Percentiles rank a stretch among this genome's conserved stretches.
Conservation (phyloP, 768 basidiomycete species). For the Suillus tomentosus region DNA sequence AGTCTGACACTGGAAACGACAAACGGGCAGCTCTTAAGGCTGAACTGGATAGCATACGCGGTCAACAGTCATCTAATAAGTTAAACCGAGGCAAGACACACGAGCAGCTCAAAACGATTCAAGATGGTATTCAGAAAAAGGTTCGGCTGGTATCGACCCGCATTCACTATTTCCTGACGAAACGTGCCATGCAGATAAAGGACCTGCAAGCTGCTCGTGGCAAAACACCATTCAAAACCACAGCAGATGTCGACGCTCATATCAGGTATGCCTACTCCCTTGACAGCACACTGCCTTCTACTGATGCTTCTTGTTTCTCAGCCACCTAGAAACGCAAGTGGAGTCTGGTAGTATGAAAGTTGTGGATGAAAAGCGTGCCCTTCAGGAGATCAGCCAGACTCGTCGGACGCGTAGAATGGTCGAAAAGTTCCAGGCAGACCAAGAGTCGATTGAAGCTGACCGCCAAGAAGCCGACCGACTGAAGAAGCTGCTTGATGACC, state of each 20-base stretch:
- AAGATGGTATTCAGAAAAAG: slow-evolving; percentile 83
- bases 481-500: slow-evolving; percentile 85
- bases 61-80: slow-evolving; percentile 79
- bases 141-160: slow-evolving; percentile 37
- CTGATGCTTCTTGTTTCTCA: slow-evolving; percentile 32
- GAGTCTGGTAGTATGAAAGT: slow-evolving; percentile 92
- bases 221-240: slow-evolving; percentile 79
- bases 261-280: slow-evolving; percentile 62
- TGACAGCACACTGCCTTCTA: slow-evolving; percentile 9
- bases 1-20: slow-evolving; percentile 68
- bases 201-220: slow-evolving; percentile 80
- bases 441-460: slow-evolving; percentile 81
- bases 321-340: slow-evolving; percentile 84
- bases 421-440: slow-evolving; percentile 78
- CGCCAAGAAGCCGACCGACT: slow-evolving; percentile 75
- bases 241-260: slow-evolving; percentile 83
- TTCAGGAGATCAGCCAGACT: slow-evolving; percentile 80
- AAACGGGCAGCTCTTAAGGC: slow-evolving; percentile 68
- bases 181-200: slow-evolving; percentile 58
- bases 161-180: slow-evolving; percentile 5
- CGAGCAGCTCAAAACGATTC: slow-evolving; percentile 77
- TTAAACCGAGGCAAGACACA: slow-evolving; percentile 63
- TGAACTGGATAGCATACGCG: slow-evolving; percentile 80
- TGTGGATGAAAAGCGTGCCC: slow-evolving; percentile 92
- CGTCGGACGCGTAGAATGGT: slow-evolving; percentile 74